These are phyloP conservation scores for Powellomyces hirtus DNA, from an alignment of 192 early-diverging fungal species.

Conservation along the genomic window DNA sequence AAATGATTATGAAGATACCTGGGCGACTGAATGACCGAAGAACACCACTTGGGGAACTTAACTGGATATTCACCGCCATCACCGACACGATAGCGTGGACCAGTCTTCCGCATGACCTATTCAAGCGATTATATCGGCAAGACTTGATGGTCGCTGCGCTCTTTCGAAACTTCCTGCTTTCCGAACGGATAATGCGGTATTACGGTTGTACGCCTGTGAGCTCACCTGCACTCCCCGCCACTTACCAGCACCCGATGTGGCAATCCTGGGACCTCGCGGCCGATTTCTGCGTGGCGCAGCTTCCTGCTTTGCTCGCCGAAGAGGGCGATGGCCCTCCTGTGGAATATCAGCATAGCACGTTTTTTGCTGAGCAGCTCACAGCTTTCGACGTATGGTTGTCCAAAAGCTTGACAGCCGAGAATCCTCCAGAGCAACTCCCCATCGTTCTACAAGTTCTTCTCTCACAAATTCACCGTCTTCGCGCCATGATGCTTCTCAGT, in stretches of 20 bases:
- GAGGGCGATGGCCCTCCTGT: slow-evolving; percentile 35
- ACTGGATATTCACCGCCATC: slow-evolving; percentile 98
- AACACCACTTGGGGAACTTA: slow-evolving; percentile 94
- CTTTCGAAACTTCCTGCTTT: slow-evolving; percentile 94
- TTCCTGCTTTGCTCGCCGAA: slow-evolving; percentile 69
- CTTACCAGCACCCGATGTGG: slow-evolving; percentile 97
- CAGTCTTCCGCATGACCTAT: slow-evolving; percentile 81
- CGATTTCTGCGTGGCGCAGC: slow-evolving; percentile 87
- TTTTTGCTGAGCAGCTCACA: slow-evolving; percentile 95
- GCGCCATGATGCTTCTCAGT: slow-evolving; percentile 87
- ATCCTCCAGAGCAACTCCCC: slow-evolving; percentile 86
- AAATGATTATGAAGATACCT: slow-evolving; percentile 84
- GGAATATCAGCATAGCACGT: slow-evolving; percentile 78
- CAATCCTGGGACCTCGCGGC: slow-evolving; percentile 91
- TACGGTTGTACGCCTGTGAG: slow-evolving; percentile 92
- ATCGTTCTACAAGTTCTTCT: slow-evolving; percentile 95
- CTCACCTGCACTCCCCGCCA: slow-evolving; percentile 77
- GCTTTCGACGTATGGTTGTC: slow-evolving; percentile 95
- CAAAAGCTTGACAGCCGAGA: slow-evolving; percentile 70
- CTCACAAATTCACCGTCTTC: slow-evolving; percentile 89
- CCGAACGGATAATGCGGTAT: slow-evolving; percentile 92
- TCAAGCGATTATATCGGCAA: slow-evolving; percentile 88
- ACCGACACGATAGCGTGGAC: slow-evolving; percentile 99
- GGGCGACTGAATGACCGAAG: slow-evolving; percentile 86
- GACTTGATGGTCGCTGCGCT: slow-evolving; percentile 92